Evolutionary conservation across 495 filamentous ascomycete species (phyloP), one percentile per base, ranked within the genome.

Genomic region (Tuber indicum): DNA sequence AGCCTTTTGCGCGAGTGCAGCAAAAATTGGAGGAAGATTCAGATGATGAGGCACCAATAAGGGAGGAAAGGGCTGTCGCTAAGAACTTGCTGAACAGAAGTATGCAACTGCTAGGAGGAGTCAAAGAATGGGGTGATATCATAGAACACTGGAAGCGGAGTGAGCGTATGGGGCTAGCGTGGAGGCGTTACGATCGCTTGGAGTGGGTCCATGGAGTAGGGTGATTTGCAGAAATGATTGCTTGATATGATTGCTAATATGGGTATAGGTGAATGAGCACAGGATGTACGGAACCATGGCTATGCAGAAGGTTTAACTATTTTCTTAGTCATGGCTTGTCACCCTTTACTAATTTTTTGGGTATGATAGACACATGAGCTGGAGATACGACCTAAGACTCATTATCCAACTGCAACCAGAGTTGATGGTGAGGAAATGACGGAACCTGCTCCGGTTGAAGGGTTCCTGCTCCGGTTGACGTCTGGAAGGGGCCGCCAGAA

Each of bases 241-340:
- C 23, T 26, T 36, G 23, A 42, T 73, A 58, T 69, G 45, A 26
- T 77, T 74, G 26, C 72, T 81, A 42, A 76, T 49, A 3, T 0
- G 21, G 26, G 32, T 45, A 21, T 44, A 82, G 81, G 66, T 84
- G 8, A 91, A 92, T 72, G 91, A 93, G 82, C 87, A 89, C 76
- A 89, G 88, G 69, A 93, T 93, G 91, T 92, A 92, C 79, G 91
- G 91, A 7, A 88, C 90, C 0, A 88, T 93, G 21, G 91, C 89
- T 39, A 93, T 93, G 91, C 86, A 89, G 78, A 89, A 87, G 66
- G 73, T 74, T 41, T 66, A 49, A 19, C 47, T n/a, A 8, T n/a
- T 41, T 72, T 23, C 17, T 41, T 42, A 12, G 58, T 36, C 32
- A 66, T 36, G 12, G 14, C 26, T 19, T 26, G 47, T 32, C 49